These are phyloP conservation scores for Ascochyta lentis DNA, from an alignment of 2,329 filamentous ascomycete species.

Conservation along the genomic window DNA sequence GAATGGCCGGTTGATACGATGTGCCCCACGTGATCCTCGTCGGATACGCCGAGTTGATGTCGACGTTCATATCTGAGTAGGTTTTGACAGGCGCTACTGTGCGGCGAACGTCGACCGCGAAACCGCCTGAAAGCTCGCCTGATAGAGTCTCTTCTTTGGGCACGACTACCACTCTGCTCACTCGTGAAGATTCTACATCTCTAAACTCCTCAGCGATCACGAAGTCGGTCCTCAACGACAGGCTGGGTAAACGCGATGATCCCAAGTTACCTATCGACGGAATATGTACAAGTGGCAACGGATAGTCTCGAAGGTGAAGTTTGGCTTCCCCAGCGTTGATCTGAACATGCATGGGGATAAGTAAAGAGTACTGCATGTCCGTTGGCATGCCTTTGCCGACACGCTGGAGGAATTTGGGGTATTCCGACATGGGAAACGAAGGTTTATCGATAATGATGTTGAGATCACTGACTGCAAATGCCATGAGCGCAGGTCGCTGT, in stretches of 20 bases:
- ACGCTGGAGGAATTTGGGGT: conserved; percentile 82
- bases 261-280: conserved; percentile 82
- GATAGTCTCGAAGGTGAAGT: conserved; percentile 89
- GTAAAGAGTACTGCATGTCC: conserved; percentile 86
- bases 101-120: conserved; percentile 83
- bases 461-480: conserved; percentile 80
- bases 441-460: conserved; percentile 89
- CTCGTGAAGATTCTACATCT: conserved; percentile 77
- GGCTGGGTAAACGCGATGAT: conserved; percentile 77
- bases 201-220: conserved; percentile 94
- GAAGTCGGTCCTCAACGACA: conserved; percentile 87
- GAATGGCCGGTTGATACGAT: conserved; percentile 95
- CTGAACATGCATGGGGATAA: conserved; percentile 88
- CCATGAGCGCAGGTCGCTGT: conserved; percentile 82
- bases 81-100: conserved; percentile 96
- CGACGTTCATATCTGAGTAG: conserved; percentile 88
- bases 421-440: conserved; percentile 81
- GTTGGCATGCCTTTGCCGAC: conserved; percentile 97
- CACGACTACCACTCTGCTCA: conserved; percentile 83
- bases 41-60: conserved; percentile 90
- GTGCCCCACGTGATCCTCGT: conserved; percentile 97
- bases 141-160: conserved; percentile 66
- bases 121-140: conserved; percentile 70
- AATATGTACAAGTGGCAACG: conserved; percentile 88
- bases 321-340: conserved; percentile 90